phyloP scores from a whole-genome alignment of 2,329 filamentous ascomycete genomes.

The Arachnomyces sp. region DNA sequence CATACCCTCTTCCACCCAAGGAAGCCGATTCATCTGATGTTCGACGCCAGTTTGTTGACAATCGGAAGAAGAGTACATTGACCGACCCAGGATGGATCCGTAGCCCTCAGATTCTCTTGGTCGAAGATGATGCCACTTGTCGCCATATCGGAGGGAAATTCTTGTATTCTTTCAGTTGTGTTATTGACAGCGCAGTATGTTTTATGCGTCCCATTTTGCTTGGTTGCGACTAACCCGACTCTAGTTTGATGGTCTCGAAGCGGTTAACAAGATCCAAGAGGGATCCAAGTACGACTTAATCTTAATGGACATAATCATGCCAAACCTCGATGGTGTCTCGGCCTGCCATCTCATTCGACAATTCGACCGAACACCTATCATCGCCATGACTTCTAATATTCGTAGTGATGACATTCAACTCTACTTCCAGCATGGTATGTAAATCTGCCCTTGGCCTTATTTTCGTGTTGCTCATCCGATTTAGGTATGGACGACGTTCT shows the following conservation, averaged over 20 bases:
- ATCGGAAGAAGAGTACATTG: conserved; percentile 53
- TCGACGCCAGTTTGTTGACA: conserved; percentile 40
- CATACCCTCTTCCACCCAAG: conserved; percentile 67
- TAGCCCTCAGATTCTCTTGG: conserved; percentile 73
- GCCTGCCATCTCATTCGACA: conserved; percentile 89
- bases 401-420: conserved; percentile 92
- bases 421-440: conserved; percentile 90
- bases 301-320: conserved; percentile 96
- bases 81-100: conserved; percentile 58
- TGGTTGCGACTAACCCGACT: conserved; percentile 5
- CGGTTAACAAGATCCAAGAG: conserved; percentile 72
- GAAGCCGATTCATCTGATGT: conserved; percentile 43
- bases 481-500: conserved; percentile 95
- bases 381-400: conserved; percentile 99
- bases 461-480: conserved; percentile 19
- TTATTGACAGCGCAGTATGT: conserved; percentile 56
- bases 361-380: conserved; percentile 74
- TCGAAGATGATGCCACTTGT: conserved; percentile 70
- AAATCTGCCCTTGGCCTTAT: background rate
- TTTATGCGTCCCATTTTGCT: background rate
- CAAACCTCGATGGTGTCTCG: conserved; percentile 86
- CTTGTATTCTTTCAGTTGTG: conserved; percentile 55
- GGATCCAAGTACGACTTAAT: conserved; percentile 61
- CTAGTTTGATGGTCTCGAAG: conserved; percentile 78
- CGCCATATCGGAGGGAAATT: conserved; percentile 60